These are phyloP conservation scores for Termitomyces sp. DNA, from an alignment of 1,284 basidiomycete genomes.

Conservation along the genomic window DNA sequence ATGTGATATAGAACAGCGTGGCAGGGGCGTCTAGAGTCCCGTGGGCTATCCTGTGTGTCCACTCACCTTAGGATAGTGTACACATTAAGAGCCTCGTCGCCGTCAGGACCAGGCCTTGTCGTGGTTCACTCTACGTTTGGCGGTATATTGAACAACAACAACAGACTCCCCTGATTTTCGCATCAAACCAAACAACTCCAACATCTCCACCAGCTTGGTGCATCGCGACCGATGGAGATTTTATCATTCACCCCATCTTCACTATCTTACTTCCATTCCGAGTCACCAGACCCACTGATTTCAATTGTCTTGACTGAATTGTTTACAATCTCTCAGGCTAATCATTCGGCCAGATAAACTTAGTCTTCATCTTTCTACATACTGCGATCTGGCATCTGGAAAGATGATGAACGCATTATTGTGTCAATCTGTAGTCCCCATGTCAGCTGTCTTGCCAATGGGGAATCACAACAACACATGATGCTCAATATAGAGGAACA, in stretches of 20 bases:
- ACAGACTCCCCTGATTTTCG: constrained; percentile 6
- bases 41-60: background rate
- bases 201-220: background rate
- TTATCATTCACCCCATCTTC: too few relatives aligned
- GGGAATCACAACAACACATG: background rate
- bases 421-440: background rate
- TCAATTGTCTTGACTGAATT: background rate
- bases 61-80: constrained; percentile 15
- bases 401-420: background rate
- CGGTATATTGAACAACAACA: background rate
- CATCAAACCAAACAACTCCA: constrained; percentile 15
- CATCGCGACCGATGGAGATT: constrained; percentile 6
- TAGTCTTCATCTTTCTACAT: background rate
- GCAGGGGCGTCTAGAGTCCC: constrained; percentile 3
- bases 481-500: too few relatives aligned
- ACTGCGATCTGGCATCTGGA: background rate
- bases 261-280: background rate
- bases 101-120: constrained; percentile 2
- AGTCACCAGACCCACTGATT: background rate
- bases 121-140: constrained; percentile 1
- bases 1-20: constrained; percentile 11
- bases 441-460: background rate
- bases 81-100: constrained; percentile 8
- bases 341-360: background rate
- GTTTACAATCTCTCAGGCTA: background rate